These are phyloP conservation scores for Ogataea methanolica DNA, from an alignment of 805 yeast genomes.

Conservation along the genomic window DNA sequence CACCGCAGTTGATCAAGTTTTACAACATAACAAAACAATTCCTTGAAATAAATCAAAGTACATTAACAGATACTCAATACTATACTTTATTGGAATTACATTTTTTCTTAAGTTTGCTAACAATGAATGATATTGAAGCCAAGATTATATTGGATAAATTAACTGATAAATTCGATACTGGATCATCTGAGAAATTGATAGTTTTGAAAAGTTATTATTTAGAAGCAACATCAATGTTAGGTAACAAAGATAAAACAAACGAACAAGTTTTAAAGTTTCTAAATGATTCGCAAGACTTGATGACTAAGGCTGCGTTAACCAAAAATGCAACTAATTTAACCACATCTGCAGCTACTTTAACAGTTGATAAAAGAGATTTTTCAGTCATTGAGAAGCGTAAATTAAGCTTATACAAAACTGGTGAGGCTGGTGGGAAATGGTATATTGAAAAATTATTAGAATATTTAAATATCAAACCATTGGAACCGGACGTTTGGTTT, in stretches of 20 bases:
- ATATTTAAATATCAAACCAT: conserved; percentile 60
- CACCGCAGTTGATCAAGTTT: conserved; percentile 37
- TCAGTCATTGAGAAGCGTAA: conserved; percentile 18
- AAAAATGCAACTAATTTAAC: conserved; percentile 19
- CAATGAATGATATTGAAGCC: conserved; percentile 71
- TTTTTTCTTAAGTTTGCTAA: conserved; percentile 56
- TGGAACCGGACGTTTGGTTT: conserved; percentile 75
- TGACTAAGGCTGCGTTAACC: conserved; percentile 14
- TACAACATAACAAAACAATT: conserved; percentile 39
- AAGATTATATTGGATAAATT: conserved; percentile 58
- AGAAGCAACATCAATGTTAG: conserved; percentile 45
- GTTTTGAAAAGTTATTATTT: conserved; percentile 50
- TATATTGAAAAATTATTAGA: conserved; percentile 53
- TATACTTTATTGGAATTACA: conserved; percentile 65
- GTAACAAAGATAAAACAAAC: conserved; percentile 5
- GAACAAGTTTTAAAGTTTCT: conserved; percentile 34
- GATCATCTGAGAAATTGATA: conserved; percentile 50
- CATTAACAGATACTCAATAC: conserved; percentile 39
- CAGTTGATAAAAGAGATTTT: conserved; percentile 19
- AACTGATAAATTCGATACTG: conserved; percentile 57
- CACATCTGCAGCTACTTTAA: conserved; percentile 22
- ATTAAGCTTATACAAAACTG: conserved; percentile 13
- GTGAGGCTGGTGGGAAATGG: conserved; percentile 27
- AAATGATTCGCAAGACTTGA: conserved; percentile 9
- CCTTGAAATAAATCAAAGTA: conserved; percentile 15